A percentile compares a stretch with the other conserved stretches of the same genome.
Conservation (phyloP, 768 basidiomycete species). For the Leucocoprinus birnbaumii region DNA sequence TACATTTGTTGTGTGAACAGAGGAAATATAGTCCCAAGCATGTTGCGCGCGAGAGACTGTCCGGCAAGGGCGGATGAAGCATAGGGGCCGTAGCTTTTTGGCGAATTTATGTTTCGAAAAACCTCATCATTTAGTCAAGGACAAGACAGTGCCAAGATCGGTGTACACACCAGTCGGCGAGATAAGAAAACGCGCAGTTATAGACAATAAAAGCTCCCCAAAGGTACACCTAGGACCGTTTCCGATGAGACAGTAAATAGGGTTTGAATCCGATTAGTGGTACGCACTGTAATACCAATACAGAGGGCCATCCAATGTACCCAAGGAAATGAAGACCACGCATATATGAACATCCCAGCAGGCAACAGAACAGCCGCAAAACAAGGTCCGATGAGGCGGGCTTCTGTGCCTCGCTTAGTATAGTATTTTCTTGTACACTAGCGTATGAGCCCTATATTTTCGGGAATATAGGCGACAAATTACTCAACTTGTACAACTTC, state of each 20-base stretch:
- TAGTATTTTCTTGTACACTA: conserved; percentile 27
- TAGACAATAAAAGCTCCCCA: conserved; percentile 53
- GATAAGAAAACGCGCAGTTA: conserved; percentile 52
- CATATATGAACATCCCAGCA: conserved; percentile 65
- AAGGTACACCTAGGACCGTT: conserved; percentile 41
- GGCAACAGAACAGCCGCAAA: conserved; percentile 53
- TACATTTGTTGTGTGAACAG: conserved; percentile 66
- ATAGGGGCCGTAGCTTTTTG: conserved; percentile 50
- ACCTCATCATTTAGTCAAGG: no score
- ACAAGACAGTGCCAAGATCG: no score
- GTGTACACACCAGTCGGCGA: conserved; percentile 56
- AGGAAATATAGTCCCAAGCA: conserved; percentile 51
- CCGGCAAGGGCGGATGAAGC: conserved; percentile 70
- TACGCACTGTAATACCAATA: conserved; percentile 45
- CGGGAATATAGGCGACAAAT: no score
- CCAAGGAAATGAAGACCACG: conserved; percentile 54
- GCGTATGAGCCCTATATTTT: not conserved
- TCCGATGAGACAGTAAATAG: not conserved
- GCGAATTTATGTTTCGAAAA: not conserved
- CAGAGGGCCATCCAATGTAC: conserved; percentile 62
- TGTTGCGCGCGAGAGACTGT: conserved; percentile 59
- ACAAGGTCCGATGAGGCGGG: conserved; percentile 58
- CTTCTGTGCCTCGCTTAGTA: conserved; percentile 44
- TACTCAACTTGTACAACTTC: conserved; percentile 44
- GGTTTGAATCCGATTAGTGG: no score